Conservation (phyloP, 495 filamentous ascomycete species). For the Usnea hakonensis region DNA sequence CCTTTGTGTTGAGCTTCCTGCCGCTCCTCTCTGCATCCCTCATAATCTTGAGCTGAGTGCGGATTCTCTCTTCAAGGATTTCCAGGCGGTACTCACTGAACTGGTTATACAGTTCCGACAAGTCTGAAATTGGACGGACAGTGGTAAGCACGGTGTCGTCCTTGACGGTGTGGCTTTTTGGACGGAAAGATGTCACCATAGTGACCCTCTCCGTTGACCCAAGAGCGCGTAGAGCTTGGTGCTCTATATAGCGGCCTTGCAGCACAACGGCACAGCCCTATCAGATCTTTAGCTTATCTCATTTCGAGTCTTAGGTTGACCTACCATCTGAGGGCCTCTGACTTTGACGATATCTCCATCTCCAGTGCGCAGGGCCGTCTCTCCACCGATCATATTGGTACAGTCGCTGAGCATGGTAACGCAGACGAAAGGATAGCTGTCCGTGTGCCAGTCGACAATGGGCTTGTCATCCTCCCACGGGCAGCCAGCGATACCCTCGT, state of each 20-base stretch:
- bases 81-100: slow-evolving; percentile 64
- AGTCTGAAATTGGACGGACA: slow-evolving; percentile 56
- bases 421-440: slow-evolving; percentile 72
- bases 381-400: slow-evolving; percentile 61
- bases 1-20: slow-evolving; percentile 35
- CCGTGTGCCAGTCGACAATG: slow-evolving; percentile 65
- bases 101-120: slow-evolving; percentile 62
- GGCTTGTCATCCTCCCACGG: slow-evolving; percentile 55
- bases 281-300: slow-evolving; percentile 8
- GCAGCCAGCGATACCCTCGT: slow-evolving; percentile 44
- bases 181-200: slow-evolving; percentile 66
- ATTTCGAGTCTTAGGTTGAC: slow-evolving; percentile 11
- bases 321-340: slow-evolving; percentile 58
- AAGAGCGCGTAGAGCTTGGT: slow-evolving; percentile 57
- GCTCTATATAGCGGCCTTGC: slow-evolving; percentile 65
- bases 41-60: slow-evolving; percentile 37
- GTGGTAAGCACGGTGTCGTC: slow-evolving; percentile 63
- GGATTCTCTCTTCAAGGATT: slow-evolving; percentile 55
- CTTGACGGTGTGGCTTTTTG: slow-evolving; percentile 46
- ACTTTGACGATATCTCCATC: slow-evolving; percentile 59
- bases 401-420: slow-evolving; percentile 70
- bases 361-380: slow-evolving; percentile 58
- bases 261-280: slow-evolving; percentile 62
- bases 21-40: slow-evolving; percentile 38
- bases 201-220: slow-evolving; percentile 61